A percentile compares a stretch with the other conserved stretches of the same genome.
These are phyloP conservation scores for Orbilia brochopaga DNA, from an alignment of 2,329 filamentous ascomycete genomes.

Conservation along the genomic window DNA sequence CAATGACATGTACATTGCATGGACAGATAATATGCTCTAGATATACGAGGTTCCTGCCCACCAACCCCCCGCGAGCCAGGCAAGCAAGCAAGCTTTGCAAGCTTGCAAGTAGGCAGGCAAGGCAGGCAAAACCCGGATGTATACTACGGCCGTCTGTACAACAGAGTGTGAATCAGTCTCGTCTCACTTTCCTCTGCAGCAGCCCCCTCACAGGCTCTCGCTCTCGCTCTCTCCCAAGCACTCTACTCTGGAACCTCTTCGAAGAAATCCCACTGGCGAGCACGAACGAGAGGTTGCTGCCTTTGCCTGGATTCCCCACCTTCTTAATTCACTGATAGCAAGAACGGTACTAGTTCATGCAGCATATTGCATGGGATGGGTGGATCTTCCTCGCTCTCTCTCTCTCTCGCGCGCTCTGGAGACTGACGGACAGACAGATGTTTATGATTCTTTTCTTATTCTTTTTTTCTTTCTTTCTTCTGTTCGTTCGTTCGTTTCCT, in stretches of 20 bases:
- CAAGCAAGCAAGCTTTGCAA: no score
- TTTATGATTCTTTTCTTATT: not conserved
- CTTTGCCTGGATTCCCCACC: conserved; percentile 51
- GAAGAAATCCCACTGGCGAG: conserved; percentile 25
- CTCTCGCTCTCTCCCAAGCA: conserved; percentile 35
- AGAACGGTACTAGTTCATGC: conserved; percentile 51
- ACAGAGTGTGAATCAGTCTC: conserved; percentile 22
- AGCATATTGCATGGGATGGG: conserved; percentile 49
- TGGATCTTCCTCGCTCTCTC: conserved; percentile 38
- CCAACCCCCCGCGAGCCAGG: not conserved
- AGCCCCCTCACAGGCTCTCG: conserved; percentile 1
- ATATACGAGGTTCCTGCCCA: conserved; percentile 13
- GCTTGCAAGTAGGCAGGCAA: no score
- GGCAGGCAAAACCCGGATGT: conserved; percentile 4
- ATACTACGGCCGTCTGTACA: conserved; percentile 34
- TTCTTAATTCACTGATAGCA: conserved; percentile 51
- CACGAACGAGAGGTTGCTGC: conserved; percentile 13
- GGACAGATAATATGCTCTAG: not conserved
- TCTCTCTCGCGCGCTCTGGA: no score
- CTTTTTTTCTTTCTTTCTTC: not conserved
- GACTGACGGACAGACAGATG: not conserved
- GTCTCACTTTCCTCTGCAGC: conserved; percentile 15
- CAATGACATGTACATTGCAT: not conserved
- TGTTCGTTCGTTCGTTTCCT: conserved; percentile 21
- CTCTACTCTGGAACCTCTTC: conserved; percentile 34